Evolutionary conservation across 257 asterid genomes (phyloP).

Genomic region (Solanum tarapatanum): DNA sequence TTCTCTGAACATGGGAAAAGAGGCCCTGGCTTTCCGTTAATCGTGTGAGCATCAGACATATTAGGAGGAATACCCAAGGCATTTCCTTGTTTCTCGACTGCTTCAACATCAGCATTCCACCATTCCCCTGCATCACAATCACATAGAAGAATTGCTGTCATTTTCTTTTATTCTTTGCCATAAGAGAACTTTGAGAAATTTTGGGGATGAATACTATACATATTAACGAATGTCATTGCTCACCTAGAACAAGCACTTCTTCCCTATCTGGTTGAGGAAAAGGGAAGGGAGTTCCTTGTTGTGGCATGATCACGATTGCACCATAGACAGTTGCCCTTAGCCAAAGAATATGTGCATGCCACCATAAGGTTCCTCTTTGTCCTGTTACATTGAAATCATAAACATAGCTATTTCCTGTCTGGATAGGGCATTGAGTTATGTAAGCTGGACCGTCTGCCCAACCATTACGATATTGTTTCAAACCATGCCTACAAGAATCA

Average conservation of each 20-base stretch:
- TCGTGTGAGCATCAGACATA: conserved; percentile 47
- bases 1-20: conserved; percentile 39
- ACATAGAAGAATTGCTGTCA: background rate
- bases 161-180: background rate
- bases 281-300: conserved; percentile 40
- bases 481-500: conserved; percentile 35
- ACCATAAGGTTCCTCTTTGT: conserved; percentile 64
- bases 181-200: background rate
- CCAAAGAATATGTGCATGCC: conserved; percentile 75
- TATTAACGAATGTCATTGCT: background rate
- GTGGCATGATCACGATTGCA: conserved; percentile 37
- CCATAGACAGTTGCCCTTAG: conserved; percentile 59
- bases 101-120: conserved; percentile 50
- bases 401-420: conserved; percentile 36
- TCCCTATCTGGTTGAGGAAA: conserved; percentile 41
- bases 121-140: conserved; percentile 34
- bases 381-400: conserved; percentile 55
- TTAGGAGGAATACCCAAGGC: conserved; percentile 41
- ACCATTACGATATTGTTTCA: conserved; percentile 52
- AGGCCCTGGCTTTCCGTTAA: conserved; percentile 52
- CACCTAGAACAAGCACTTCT: conserved; percentile 42
- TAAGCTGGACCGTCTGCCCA: conserved; percentile 71
- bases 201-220: background rate
- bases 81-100: conserved; percentile 33
- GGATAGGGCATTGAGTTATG: conserved; percentile 59